Percentiles rank a stretch among this genome's conserved stretches.
Conservation (phyloP, 805 yeast species). For the Candida sonorensis region DNA sequence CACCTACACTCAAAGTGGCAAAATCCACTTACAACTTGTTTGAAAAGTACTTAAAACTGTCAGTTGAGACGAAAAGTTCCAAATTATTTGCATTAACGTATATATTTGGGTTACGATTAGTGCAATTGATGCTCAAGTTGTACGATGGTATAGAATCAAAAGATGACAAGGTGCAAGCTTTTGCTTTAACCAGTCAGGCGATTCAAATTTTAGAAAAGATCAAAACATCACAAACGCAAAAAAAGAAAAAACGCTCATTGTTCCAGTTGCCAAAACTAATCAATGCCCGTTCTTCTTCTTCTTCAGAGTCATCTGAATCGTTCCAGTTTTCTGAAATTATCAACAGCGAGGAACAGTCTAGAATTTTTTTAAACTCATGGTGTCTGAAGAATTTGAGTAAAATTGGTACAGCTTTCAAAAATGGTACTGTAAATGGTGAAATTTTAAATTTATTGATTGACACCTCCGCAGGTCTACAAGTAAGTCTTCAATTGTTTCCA, state of each 20-base stretch:
- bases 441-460: slow-evolving; percentile 11
- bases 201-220: slow-evolving; percentile 8
- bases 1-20: slow-evolving; percentile 1
- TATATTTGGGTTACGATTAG: slow-evolving; percentile 11
- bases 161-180: slow-evolving; percentile 2
- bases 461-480: slow-evolving; percentile 10
- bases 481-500: slow-evolving; percentile 9
- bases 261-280: slow-evolving; percentile 4
- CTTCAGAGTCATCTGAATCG: no score
- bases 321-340: slow-evolving; percentile 9
- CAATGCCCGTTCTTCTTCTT: no score
- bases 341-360: slow-evolving; percentile 5
- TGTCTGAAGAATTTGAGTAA: slow-evolving; percentile 5
- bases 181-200: slow-evolving; percentile 1
- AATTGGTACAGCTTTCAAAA: slow-evolving; percentile 7
- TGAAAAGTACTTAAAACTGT: slow-evolving; percentile 5
- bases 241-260: slow-evolving; percentile 1
- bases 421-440: slow-evolving; percentile 6
- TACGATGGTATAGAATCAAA: slow-evolving; percentile 3
- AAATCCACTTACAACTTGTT: slow-evolving; percentile 7
- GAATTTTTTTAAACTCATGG: slow-evolving; percentile 13
- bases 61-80: slow-evolving; percentile 3
- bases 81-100: slow-evolving; percentile 10
- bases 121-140: slow-evolving; percentile 6
- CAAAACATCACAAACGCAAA: slow-evolving; percentile 3